Percentiles rank a stretch among this genome's conserved stretches.
Evolutionary conservation across 352 stramenopile genomes (phyloP).

Genomic region (Pythium vanterpoolii): DNA sequence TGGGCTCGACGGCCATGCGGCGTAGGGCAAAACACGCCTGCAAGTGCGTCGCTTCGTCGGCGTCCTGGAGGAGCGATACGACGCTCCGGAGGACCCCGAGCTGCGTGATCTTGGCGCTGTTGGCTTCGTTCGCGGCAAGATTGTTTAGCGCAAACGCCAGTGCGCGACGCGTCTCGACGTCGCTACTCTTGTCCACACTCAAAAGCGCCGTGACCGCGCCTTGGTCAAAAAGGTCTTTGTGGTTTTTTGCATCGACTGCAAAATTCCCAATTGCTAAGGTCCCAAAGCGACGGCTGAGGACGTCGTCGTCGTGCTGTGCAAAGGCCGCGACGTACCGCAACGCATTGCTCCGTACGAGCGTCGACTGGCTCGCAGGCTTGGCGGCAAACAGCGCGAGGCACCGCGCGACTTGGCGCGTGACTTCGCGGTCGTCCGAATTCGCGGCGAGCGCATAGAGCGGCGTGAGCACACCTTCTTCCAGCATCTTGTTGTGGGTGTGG

Average conservation of each 20-base stretch:
- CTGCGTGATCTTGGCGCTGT: conserved; percentile 84
- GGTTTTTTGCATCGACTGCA: conserved; percentile 82
- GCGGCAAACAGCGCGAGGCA: conserved; percentile 93
- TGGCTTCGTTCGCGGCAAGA: conserved; percentile 88
- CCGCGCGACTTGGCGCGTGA: conserved; percentile 90
- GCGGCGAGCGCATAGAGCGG: conserved; percentile 85
- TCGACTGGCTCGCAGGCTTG: conserved; percentile 88
- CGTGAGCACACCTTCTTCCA: conserved; percentile 91
- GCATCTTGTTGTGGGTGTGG: conserved; percentile 93
- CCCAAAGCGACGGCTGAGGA: conserved; percentile 86
- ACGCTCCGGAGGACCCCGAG: conserved; percentile 85
- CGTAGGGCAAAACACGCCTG: conserved; percentile 91
- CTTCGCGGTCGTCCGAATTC: conserved; percentile 68
- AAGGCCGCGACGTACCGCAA: conserved; percentile 88
- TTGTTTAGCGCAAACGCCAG: conserved; percentile 95
- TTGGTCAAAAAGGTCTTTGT: conserved; percentile 92
- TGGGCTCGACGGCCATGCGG: conserved; percentile 89
- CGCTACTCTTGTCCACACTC: conserved; percentile 70
- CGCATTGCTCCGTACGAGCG: conserved; percentile 84
- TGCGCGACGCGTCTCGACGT: conserved; percentile 90
- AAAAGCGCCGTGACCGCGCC: conserved; percentile 89
- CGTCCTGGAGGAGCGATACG: conserved; percentile 82
- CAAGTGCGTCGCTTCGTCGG: conserved; percentile 91
- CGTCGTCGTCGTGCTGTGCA: conserved; percentile 76
- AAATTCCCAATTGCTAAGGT: conserved; percentile 92